phyloP scores from a whole-genome alignment of 2,329 filamentous ascomycete genomes.

The Calycina herbarum region DNA sequence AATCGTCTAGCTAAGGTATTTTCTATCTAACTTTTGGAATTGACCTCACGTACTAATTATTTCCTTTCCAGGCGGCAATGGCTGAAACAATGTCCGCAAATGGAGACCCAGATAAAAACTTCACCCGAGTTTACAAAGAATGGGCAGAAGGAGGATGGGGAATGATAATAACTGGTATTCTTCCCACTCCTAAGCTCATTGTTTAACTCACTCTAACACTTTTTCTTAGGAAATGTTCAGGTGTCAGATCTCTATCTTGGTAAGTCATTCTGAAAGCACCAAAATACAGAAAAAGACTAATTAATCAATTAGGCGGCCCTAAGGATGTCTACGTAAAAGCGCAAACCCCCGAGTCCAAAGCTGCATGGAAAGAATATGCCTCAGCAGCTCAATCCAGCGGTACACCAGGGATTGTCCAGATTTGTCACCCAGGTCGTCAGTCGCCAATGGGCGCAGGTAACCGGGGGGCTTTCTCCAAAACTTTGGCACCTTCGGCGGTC shows the following conservation, averaged over 20 bases:
- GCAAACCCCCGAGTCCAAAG: conserved; percentile 33
- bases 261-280: no score
- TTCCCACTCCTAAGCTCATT: background rate
- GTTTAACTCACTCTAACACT: background rate
- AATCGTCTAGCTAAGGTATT: conserved; percentile 51
- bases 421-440: conserved; percentile 51
- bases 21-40: background rate
- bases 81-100: conserved; percentile 45
- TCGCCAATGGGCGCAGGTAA: conserved; percentile 43
- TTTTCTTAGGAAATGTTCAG: conserved; percentile 45
- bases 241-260: conserved; percentile 27
- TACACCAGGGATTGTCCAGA: conserved; percentile 45
- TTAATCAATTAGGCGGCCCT: conserved; percentile 29
- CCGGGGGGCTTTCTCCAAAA: conserved; percentile 41
- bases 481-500: conserved; percentile 46
- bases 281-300: no score
- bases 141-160: conserved; percentile 59
- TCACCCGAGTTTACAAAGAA: conserved; percentile 48
- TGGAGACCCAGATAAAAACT: conserved; percentile 35
- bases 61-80: conserved; percentile 48
- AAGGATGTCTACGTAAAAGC: conserved; percentile 36
- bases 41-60: background rate
- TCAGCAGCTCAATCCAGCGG: conserved; percentile 35
- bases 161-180: conserved; percentile 47
- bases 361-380: conserved; percentile 44